Percentiles rank a stretch among this genome's conserved stretches.
Conservation (phyloP, 1,284 basidiomycete genomes). For the Stereum hirsutum region DNA sequence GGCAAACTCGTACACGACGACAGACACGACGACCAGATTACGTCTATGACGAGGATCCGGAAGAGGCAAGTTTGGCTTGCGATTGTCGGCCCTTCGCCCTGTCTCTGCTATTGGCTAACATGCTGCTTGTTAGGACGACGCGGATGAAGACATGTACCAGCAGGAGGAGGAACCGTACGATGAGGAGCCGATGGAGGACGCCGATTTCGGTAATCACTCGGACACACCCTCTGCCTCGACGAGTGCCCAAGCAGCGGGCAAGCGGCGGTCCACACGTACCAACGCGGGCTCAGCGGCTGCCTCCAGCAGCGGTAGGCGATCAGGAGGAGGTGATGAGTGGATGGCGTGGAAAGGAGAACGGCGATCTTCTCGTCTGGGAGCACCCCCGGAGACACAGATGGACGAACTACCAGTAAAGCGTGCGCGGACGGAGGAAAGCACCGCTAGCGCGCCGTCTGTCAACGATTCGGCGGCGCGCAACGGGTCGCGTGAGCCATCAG, state of each 20-base stretch:
- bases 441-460: conserved; percentile 44
- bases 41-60: conserved; percentile 58
- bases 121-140: conserved; percentile 23
- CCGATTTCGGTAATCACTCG: conserved; percentile 20
- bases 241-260: conserved; percentile 28
- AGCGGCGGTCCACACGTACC: conserved; percentile 54
- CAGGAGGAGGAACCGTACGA: conserved; percentile 49
- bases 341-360: conserved; percentile 63
- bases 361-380: conserved; percentile 59
- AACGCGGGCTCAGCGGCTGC: conserved; percentile 34
- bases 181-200: conserved; percentile 42
- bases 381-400: conserved; percentile 36
- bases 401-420: conserved; percentile 52
- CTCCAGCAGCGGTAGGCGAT: conserved; percentile 45
- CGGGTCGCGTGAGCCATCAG: conserved; percentile 21
- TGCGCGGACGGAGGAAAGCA: conserved; percentile 66
- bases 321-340: conserved; percentile 40
- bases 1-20: conserved; percentile 66
- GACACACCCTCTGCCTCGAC: conserved; percentile 23
- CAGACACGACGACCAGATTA: conserved; percentile 68
- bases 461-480: conserved; percentile 3
- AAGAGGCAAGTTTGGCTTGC: conserved; percentile 37
- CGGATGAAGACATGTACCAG: conserved; percentile 52
- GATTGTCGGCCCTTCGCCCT: conserved; percentile 3
- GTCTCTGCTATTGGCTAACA: neutral